A percentile compares a stretch with the other conserved stretches of the same genome.
Conservation (phyloP, 2,329 filamentous ascomycete genomes). For the Chaetothyriales sp. region DNA sequence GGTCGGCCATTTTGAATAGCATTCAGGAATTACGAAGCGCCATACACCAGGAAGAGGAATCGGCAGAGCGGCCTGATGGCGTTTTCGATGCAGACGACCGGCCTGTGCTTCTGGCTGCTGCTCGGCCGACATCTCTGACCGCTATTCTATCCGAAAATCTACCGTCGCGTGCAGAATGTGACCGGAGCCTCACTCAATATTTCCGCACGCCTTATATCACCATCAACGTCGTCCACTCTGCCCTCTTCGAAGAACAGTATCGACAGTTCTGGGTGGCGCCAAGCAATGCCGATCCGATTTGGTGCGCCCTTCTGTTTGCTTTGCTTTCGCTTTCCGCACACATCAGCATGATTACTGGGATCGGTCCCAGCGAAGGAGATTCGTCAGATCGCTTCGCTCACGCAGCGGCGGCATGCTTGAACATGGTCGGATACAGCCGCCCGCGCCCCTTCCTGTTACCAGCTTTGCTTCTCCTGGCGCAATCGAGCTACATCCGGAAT, state of each 20-base stretch:
- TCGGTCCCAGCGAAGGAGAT: not conserved
- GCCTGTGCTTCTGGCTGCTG: not conserved
- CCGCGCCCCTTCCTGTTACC: not conserved
- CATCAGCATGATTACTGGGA: not conserved
- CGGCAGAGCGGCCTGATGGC: not conserved
- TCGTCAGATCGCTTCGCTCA: not conserved
- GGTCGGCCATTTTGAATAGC: not conserved
- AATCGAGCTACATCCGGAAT: not conserved
- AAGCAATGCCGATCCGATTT: not conserved
- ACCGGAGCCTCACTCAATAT: not conserved
- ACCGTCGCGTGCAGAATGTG: not conserved
- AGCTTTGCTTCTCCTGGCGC: not conserved
- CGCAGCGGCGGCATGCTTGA: not conserved
- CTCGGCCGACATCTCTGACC: not conserved
- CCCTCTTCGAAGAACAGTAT: not conserved
- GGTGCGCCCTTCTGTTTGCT: not conserved
- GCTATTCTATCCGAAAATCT: not conserved
- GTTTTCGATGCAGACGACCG: not conserved
- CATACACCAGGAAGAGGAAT: not conserved
- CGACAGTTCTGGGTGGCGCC: not conserved
- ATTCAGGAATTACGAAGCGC: not conserved
- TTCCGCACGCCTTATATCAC: not conserved
- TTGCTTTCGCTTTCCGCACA: not conserved
- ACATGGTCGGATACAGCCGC: not conserved
- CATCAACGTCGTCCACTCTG: not conserved